Evolutionary conservation across 1,284 basidiomycete species (phyloP), one percentile per base, ranked within the genome.

Genomic region (Tilletia setariae): DNA sequence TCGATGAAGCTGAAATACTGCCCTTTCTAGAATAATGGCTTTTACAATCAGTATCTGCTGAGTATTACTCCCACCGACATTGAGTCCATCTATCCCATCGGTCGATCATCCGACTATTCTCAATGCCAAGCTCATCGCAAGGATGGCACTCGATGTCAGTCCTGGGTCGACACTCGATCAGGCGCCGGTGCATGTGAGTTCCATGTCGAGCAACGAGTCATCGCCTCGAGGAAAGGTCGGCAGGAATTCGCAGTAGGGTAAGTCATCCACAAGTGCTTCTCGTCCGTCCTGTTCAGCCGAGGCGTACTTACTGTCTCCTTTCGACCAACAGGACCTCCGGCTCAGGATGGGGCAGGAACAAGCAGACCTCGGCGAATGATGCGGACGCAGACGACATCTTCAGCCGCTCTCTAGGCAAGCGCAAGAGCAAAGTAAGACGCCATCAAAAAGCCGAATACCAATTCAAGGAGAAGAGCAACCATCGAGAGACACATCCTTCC

Each of bases 31-130:
- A 49, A 66, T 9, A 68, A 44, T 11, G 46, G 59, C 62, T 63
- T 51, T 30, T 15, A 74, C 46, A 63, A 87, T 49, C 93, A 94
- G 74, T 88, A 32, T 21, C 25, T 94, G 28, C 87, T 98, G 6
- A 92, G 92, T 0, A 83, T 98, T 63, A 94, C 92, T 0, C 95
- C 95, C 0, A 88, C 90, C 62, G 91, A 89, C 0, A 89, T 88
- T 0, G 87, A 88, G 2, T 90, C 91, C 1, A 89, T 96, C 61
- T 86, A 89, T n/a, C 85, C 92, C 43, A 89, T 98, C 64, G 95
- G 95, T 0, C 87, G 89, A n/a, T 87, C 93, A 2, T 87, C 86
- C 40, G 93, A 98, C 81, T 86, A 97, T 1, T 91, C 92, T 0
- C 88, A 89, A 84, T 98, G 95, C 80, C 85, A 85, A 1, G 92